Conservation (phyloP, 768 basidiomycete genomes). For the Phanerochaete carnosa region DNA sequence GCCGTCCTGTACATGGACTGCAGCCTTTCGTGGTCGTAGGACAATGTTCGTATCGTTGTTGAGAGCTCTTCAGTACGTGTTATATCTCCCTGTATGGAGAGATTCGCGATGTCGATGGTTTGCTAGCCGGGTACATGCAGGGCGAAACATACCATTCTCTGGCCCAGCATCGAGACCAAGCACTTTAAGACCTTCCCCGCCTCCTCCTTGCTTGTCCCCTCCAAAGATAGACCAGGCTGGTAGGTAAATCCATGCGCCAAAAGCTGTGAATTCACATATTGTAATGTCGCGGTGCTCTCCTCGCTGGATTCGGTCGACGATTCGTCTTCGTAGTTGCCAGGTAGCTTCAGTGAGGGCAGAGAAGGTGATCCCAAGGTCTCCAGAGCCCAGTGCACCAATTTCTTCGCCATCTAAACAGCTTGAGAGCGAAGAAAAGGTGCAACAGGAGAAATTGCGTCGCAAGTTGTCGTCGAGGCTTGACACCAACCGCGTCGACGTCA, state of each 20-base stretch:
- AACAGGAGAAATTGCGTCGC: neutral
- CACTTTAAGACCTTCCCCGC: constrained; percentile 66
- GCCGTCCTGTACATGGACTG: constrained; percentile 57
- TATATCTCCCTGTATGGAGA: constrained; percentile 60
- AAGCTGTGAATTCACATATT: constrained; percentile 81
- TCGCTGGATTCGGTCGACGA: constrained; percentile 37
- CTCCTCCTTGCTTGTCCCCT: constrained; percentile 55
- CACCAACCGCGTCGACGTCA: neutral
- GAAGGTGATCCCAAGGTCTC: constrained; percentile 37
- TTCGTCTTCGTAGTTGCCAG: neutral
- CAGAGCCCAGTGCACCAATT: constrained; percentile 51
- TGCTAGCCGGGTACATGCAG: neutral
- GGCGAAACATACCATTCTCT: constrained; percentile 60
- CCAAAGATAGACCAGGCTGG: constrained; percentile 63
- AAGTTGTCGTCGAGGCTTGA: neutral
- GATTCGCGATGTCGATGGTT: neutral
- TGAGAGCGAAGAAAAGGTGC: neutral
- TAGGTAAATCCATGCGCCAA: constrained; percentile 75
- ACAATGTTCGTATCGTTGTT: constrained; percentile 70
- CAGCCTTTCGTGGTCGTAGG: constrained; percentile 80
- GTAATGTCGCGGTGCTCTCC: constrained; percentile 53
- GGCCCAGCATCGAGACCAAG: constrained; percentile 70
- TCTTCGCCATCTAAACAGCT: constrained; percentile 29
- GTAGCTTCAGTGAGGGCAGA: constrained; percentile 21
- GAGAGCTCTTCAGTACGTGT: constrained; percentile 71